A percentile compares a stretch with the other conserved stretches of the same genome.
Conservation (phyloP, 2,329 filamentous ascomycete species). For the Colletotrichum lini region DNA sequence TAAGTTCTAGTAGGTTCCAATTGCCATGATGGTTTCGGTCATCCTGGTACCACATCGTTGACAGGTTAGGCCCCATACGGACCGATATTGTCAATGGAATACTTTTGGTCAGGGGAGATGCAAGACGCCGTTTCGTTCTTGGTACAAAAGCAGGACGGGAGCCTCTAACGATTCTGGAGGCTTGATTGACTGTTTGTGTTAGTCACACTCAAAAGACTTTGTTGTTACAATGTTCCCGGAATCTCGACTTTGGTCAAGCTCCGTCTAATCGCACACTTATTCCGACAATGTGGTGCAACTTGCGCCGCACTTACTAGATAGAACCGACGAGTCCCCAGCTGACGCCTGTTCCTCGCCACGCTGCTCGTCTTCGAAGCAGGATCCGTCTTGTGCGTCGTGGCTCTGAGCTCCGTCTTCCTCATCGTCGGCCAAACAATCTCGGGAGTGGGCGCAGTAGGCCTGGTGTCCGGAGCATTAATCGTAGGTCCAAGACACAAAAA, state of each 20-base stretch:
- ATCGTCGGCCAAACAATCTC: slow-evolving; percentile 59
- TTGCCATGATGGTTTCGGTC: too few species aligned
- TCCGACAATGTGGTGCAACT: too few species aligned
- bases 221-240: too few species aligned
- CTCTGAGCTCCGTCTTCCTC: slow-evolving; percentile 54
- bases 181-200: neutral
- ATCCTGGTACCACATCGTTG: too few species aligned
- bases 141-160: neutral
- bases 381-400: slow-evolving; percentile 59
- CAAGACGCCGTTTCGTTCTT: neutral
- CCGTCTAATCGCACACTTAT: too few species aligned
- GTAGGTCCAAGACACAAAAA: neutral
- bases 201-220: neutral
- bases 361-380: slow-evolving; percentile 62
- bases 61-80: too few species aligned
- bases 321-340: too few species aligned
- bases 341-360: slow-evolving; percentile 48
- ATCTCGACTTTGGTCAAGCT: too few species aligned
- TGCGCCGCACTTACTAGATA: too few species aligned
- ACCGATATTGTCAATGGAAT: too few species aligned
- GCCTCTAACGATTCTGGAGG: neutral
- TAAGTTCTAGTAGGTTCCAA: too few species aligned
- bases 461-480: slow-evolving; percentile 44
- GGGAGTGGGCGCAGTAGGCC: slow-evolving; percentile 51
- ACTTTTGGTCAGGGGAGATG: too few species aligned